Percentiles rank a stretch among this genome's conserved stretches.
Conservation (phyloP, 306 rosid species). For the Erythrophleum fordii region DNA sequence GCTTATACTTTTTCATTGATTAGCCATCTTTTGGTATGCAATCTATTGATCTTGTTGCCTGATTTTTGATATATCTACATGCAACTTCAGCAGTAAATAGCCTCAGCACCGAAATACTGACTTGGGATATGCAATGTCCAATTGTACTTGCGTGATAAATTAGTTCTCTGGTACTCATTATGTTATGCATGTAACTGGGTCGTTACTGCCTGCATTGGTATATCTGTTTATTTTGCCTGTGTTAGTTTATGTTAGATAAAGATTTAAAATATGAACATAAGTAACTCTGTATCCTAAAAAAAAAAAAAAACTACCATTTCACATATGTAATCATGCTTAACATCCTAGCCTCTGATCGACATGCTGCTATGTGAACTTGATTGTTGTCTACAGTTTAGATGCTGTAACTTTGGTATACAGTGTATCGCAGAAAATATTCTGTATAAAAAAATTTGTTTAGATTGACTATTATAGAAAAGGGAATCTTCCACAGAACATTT, state of each 20-base stretch:
- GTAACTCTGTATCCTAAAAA: no score
- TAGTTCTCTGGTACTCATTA: no score
- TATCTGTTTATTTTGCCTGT: background rate
- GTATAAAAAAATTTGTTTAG: no score
- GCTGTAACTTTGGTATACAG: background rate
- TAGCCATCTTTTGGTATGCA: background rate
- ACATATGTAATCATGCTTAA: background rate
- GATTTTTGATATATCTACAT: background rate
- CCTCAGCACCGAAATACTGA: background rate
- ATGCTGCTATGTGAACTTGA: background rate
- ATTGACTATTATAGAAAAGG: background rate
- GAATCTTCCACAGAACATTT: background rate
- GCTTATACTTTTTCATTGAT: background rate
- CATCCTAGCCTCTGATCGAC: background rate
- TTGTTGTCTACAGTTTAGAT: background rate
- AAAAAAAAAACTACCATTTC: background rate
- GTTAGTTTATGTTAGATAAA: background rate
- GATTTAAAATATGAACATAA: background rate
- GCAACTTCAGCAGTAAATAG: no score
- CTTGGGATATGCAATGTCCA: background rate
- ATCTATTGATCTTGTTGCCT: background rate
- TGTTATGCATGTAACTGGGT: no score
- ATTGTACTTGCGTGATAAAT: background rate
- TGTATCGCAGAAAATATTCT: background rate
- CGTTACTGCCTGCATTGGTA: no score